Conservation (phyloP, 164 flowering plant species). For the Taxillus chinensis region DNA sequence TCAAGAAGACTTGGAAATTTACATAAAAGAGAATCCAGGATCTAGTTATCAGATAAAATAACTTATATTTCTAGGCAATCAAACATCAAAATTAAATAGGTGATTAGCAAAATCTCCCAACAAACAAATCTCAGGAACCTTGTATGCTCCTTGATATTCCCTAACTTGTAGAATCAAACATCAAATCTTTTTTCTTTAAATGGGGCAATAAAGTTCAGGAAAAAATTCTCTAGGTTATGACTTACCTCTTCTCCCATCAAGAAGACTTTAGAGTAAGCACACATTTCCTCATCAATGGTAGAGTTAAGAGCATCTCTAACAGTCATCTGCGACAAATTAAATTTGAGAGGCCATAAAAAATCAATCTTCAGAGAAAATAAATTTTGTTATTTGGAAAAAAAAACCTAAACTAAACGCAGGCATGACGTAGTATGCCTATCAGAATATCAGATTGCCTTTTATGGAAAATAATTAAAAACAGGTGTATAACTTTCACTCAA, state of each 20-base stretch:
- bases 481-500: too few relatives aligned
- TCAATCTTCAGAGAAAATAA: too few relatives aligned
- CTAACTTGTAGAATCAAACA: constrained; percentile 62
- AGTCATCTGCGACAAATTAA: constrained; percentile 44
- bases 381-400: too few relatives aligned
- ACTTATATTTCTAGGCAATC: neutral
- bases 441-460: too few relatives aligned
- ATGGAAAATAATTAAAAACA: too few relatives aligned
- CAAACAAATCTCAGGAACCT: too few relatives aligned
- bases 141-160: constrained; percentile 97
- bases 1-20: constrained; percentile 86
- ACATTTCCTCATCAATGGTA: constrained; percentile 65
- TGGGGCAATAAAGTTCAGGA: neutral
- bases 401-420: too few relatives aligned
- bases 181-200: neutral
- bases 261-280: constrained; percentile 51
- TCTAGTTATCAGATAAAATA: neutral
- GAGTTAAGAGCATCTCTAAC: constrained; percentile 59
- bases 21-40: constrained; percentile 6
- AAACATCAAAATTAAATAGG: too few relatives aligned
- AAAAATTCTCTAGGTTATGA: neutral
- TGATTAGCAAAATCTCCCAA: neutral
- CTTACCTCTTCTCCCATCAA: constrained; percentile 92
- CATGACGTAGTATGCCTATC: too few relatives aligned
- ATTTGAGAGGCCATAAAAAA: too few relatives aligned